Evolutionary conservation across 2,329 filamentous ascomycete species (phyloP).

Genomic region (Sporothrix brunneoviolacea): DNA sequence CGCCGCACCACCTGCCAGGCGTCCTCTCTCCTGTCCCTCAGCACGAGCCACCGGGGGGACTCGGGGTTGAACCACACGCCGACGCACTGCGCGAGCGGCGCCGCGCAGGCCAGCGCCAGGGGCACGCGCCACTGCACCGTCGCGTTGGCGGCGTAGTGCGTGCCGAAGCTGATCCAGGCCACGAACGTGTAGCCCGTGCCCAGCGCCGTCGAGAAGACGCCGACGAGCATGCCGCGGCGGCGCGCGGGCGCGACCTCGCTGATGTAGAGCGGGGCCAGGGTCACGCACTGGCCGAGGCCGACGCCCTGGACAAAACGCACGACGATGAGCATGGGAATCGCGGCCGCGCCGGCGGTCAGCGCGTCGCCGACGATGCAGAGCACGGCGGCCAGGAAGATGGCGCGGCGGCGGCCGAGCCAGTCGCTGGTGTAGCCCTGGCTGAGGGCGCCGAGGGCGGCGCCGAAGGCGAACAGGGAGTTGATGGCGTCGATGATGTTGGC

Average conservation of each 20-base stretch:
- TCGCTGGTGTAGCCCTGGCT: conserved; percentile 13
- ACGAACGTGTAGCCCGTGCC: conserved; percentile 13
- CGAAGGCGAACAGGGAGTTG: conserved; percentile 15
- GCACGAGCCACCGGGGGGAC: conserved; percentile 32
- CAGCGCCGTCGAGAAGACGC: conserved; percentile 13
- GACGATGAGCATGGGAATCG: conserved; percentile 11
- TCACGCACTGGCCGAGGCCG: conserved; percentile 14
- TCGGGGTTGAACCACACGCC: conserved; percentile 33
- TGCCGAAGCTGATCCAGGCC: conserved; percentile 14
- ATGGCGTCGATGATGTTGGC: conserved; percentile 11
- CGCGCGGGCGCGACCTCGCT: conserved; percentile 12
- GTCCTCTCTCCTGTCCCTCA: conserved; percentile 8
- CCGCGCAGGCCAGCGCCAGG: conserved; percentile 34
- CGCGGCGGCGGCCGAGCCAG: conserved; percentile 13
- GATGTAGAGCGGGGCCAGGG: conserved; percentile 15
- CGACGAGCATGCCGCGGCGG: conserved; percentile 12
- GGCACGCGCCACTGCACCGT: conserved; percentile 32
- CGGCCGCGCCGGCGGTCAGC: conserved; percentile 13
- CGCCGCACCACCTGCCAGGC: conserved; percentile 29
- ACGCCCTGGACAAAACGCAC: conserved; percentile 16
- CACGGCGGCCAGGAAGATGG: conserved; percentile 12
- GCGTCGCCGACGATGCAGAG: conserved; percentile 11
- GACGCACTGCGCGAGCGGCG: conserved; percentile 31
- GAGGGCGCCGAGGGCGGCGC: conserved; percentile 13
- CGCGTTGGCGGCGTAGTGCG: conserved; percentile 4